phyloP scores from a whole-genome alignment of 1,284 basidiomycete species.

The Spongispora temasekensis region DNA sequence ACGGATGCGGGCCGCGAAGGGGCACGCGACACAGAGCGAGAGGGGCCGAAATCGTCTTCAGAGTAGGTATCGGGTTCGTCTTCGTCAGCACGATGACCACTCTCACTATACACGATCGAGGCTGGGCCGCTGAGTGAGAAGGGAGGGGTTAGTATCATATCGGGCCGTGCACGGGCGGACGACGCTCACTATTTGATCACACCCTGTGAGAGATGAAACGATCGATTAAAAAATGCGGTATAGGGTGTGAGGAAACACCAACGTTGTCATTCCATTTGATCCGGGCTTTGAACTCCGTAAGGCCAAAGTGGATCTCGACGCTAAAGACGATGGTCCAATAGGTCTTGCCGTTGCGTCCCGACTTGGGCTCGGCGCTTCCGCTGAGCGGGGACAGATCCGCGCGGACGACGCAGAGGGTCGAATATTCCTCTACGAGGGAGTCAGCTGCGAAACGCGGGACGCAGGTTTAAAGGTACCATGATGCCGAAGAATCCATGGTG shows the following conservation, averaged over 20 bases:
- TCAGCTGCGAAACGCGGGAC: constrained; percentile 4
- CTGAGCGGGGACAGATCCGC: constrained; percentile 72
- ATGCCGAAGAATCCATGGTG: constrained; percentile 70
- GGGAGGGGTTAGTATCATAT: constrained; percentile 3
- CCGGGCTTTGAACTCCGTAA: constrained; percentile 77
- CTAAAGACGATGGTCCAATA: constrained; percentile 83
- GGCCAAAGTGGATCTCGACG: constrained; percentile 77
- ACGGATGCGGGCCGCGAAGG: constrained; percentile 33
- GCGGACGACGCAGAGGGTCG: constrained; percentile 73
- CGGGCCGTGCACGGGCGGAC: neutral
- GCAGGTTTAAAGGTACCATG: constrained; percentile 41
- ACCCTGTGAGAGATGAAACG: constrained; percentile 42
- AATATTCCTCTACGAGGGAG: constrained; percentile 57
- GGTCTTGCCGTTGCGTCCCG: constrained; percentile 60
- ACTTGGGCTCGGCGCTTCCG: constrained; percentile 66
- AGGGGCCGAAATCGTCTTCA: constrained; percentile 49
- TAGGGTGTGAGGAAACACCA: constrained; percentile 23
- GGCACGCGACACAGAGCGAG: constrained; percentile 30
- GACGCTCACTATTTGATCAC: constrained; percentile 64
- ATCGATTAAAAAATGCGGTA: constrained; percentile 6
- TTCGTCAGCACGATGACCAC: constrained; percentile 70
- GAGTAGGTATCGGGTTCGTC: constrained; percentile 60
- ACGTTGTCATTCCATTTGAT: constrained; percentile 82
- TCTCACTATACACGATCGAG: constrained; percentile 76
- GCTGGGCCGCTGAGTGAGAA: constrained; percentile 62